Percentiles rank a stretch among this genome's conserved stretches.
phyloP scores from a whole-genome alignment of 2,329 filamentous ascomycete genomes.

The Nothophaeocryptopus gaeumannii region DNA sequence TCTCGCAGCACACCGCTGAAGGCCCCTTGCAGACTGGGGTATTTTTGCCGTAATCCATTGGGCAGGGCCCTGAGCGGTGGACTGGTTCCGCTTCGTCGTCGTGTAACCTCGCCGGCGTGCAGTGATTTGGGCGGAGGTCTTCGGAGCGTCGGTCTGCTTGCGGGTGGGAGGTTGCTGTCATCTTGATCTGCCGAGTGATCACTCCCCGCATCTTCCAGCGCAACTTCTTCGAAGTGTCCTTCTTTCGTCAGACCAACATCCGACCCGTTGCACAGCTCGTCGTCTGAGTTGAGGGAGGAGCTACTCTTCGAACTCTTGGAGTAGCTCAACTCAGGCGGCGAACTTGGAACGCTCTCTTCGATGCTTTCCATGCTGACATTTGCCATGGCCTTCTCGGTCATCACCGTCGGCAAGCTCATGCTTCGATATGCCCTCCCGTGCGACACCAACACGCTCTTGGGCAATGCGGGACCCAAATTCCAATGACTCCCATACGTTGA shows the following conservation, averaged over 20 bases:
- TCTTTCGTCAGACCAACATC: constrained; percentile 58
- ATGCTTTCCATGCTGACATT: constrained; percentile 21
- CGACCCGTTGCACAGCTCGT: constrained; percentile 33
- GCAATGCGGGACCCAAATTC: constrained; percentile 15
- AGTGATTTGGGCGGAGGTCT: constrained; percentile 25
- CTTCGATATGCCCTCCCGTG: constrained; percentile 15
- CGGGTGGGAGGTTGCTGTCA: constrained; percentile 42
- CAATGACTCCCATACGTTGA: constrained; percentile 7
- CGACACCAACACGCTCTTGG: constrained; percentile 17
- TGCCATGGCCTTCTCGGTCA: constrained; percentile 14
- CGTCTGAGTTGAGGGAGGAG: constrained; percentile 73
- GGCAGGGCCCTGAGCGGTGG: constrained; percentile 17
- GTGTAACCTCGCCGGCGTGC: constrained; percentile 9
- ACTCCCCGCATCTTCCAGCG: constrained; percentile 60
- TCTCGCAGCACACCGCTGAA: constrained; percentile 37
- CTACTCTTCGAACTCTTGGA: constrained; percentile 84
- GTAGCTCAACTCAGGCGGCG: constrained; percentile 49
- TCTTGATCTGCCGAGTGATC: constrained; percentile 41
- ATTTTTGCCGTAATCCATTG: constrained; percentile 25
- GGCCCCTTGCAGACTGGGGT: constrained; percentile 42
- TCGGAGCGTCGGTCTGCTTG: constrained; percentile 32
- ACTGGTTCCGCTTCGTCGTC: constrained; percentile 17
- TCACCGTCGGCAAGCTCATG: constrained; percentile 12
- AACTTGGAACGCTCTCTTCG: constrained; percentile 23
- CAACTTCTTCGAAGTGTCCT: constrained; percentile 90